Percentiles rank a stretch among this genome's conserved stretches.
phyloP scores from a whole-genome alignment of 2,329 filamentous ascomycete genomes.

The Trichoderma gracile region DNA sequence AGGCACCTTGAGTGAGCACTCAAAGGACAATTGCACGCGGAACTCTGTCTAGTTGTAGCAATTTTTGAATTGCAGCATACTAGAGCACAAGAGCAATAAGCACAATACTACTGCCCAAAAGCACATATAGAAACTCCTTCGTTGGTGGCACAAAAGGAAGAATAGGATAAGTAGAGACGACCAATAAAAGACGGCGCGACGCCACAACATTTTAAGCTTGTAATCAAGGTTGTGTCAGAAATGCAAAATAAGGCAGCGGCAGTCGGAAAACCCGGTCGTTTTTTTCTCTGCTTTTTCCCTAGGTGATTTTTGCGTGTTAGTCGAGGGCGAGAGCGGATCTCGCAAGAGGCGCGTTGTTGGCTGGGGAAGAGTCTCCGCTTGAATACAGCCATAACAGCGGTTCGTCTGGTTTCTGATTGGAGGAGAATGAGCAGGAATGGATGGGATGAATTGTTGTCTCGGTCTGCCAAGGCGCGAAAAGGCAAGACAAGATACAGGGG shows the following conservation, averaged over 20 bases:
- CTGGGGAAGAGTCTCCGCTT: no score
- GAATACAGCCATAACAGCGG: no score
- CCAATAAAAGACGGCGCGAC: background rate
- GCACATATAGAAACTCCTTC: no score
- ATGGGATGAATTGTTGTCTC: no score
- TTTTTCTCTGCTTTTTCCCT: no score
- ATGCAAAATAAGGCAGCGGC: background rate
- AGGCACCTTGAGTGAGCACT: background rate
- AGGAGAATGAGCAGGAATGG: background rate
- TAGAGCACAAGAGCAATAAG: background rate
- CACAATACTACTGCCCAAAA: background rate
- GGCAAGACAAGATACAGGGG: background rate
- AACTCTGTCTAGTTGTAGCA: no score
- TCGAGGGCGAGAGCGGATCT: no score
- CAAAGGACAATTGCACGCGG: background rate
- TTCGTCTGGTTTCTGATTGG: background rate
- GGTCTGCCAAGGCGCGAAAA: background rate
- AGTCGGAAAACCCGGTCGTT: background rate
- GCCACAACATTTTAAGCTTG: constrained; percentile 13
- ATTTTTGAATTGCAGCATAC: no score
- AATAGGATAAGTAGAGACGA: background rate
- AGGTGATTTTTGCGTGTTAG: no score
- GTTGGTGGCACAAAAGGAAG: background rate
- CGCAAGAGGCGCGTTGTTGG: no score
- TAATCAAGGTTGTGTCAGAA: constrained; percentile 4